Percentiles rank a stretch among this genome's conserved stretches.
These are phyloP conservation scores for Sinapis alba DNA, from an alignment of 441 rosid species.

Conservation along the genomic window DNA sequence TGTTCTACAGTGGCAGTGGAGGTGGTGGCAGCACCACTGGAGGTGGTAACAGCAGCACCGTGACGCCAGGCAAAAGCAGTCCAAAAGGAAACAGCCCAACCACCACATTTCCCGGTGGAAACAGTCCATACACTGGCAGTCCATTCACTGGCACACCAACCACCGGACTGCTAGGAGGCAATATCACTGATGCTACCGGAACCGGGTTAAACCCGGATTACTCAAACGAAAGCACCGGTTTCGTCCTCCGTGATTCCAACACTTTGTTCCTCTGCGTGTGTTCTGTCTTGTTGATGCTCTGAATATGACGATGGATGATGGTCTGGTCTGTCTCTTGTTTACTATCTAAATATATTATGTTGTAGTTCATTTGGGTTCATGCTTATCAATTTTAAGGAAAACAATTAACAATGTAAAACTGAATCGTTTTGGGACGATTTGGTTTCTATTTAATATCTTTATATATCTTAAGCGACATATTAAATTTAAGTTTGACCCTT, in stretches of 20 bases:
- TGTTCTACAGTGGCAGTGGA: conserved; percentile 6
- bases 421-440: conserved; percentile 15
- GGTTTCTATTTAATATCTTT: conserved; percentile 7
- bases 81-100: conserved; percentile 40
- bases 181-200: conserved; percentile 51
- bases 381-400: background rate
- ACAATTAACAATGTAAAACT: conserved; percentile 13
- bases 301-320: background rate
- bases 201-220: conserved; percentile 62
- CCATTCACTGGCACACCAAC: conserved; percentile 63
- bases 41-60: conserved; percentile 29
- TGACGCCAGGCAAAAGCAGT: conserved; percentile 40
- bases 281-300: conserved; percentile 45
- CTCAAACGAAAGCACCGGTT: conserved; percentile 44
- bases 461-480: background rate
- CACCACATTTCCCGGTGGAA: conserved; percentile 44
- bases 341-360: conserved; percentile 21
- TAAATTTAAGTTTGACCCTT: background rate
- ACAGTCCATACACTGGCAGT: conserved; percentile 45
- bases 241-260: conserved; percentile 24
- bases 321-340: background rate
- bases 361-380: conserved; percentile 5
- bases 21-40: conserved; percentile 24
- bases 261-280: conserved; percentile 20
- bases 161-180: conserved; percentile 61